Conservation (phyloP, 2,329 filamentous ascomycete genomes). For the Sclerotiophoma versabilis region DNA sequence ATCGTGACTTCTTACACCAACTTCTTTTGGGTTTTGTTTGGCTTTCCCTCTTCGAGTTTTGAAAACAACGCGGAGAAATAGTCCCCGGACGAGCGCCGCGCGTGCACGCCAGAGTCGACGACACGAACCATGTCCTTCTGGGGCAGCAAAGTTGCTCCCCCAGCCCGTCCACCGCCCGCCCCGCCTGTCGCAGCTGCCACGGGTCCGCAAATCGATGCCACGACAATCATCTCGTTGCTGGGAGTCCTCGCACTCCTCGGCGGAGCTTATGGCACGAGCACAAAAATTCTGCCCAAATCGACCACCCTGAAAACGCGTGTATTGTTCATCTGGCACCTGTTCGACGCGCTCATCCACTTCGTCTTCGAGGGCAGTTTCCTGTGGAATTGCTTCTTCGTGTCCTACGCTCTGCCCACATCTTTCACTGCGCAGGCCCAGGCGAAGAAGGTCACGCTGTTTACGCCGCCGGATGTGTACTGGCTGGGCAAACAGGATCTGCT, state of each 20-base stretch:
- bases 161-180: slow-evolving; percentile 68
- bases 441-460: slow-evolving; percentile 48
- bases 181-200: slow-evolving; percentile 62
- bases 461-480: slow-evolving; percentile 60
- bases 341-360: slow-evolving; percentile 91
- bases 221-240: slow-evolving; percentile 63
- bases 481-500: slow-evolving; percentile 61
- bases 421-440: slow-evolving; percentile 39
- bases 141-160: slow-evolving; percentile 40
- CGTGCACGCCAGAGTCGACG: slow-evolving; percentile 8
- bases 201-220: slow-evolving; percentile 52
- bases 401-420: slow-evolving; percentile 53
- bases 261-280: slow-evolving; percentile 59
- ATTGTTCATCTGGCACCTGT: slow-evolving; percentile 93
- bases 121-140: slow-evolving; percentile 30
- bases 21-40: slow-evolving; percentile 12
- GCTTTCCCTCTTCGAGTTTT: slow-evolving; percentile 1
- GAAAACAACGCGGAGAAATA: slow-evolving; percentile 3
- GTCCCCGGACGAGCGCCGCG: slow-evolving; percentile 6
- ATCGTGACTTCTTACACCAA: slow-evolving; percentile 17
- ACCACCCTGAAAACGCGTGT: slow-evolving; percentile 68
- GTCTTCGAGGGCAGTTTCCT: slow-evolving; percentile 90
- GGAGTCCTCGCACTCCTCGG: slow-evolving; percentile 62
- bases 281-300: slow-evolving; percentile 59
- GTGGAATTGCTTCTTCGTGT: slow-evolving; percentile 90